phyloP scores from a whole-genome alignment of 495 filamentous ascomycete genomes.

The Rostrohypoxylon terebratum region DNA sequence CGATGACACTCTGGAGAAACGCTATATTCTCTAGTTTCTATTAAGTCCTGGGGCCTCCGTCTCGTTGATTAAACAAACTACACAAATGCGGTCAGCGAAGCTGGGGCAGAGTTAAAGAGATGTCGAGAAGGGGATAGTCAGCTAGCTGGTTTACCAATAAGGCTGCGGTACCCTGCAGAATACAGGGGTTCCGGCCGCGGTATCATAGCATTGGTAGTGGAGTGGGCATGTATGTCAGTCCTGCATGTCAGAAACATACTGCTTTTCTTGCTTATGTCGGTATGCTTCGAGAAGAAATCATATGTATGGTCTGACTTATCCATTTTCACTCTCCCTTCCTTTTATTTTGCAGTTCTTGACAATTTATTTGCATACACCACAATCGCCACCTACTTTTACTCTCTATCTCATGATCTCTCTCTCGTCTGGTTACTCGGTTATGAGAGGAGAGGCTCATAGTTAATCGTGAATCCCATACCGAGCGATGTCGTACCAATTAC shows the following conservation, averaged over 20 bases:
- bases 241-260: conserved; percentile 26
- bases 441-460: conserved; percentile 23
- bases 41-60: not conserved
- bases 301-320: not conserved
- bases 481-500: conserved; percentile 44
- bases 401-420: not conserved
- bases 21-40: not conserved
- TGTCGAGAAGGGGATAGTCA: conserved; percentile 19
- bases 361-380: not conserved
- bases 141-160: conserved; percentile 22
- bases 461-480: conserved; percentile 6
- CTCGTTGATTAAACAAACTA: not conserved
- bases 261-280: conserved; percentile 1
- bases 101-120: conserved; percentile 12
- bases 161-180: conserved; percentile 15
- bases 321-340: not conserved
- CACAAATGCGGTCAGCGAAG: conserved; percentile 35
- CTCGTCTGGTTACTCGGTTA: conserved; percentile 1
- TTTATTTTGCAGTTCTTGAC: not conserved
- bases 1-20: not conserved
- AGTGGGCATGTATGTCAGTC: conserved; percentile 17
- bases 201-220: conserved; percentile 22
- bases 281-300: conserved; percentile 17
- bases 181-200: conserved; percentile 12
- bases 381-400: not conserved